Conservation (phyloP, 306 rosid genomes). For the Malus fusca region DNA sequence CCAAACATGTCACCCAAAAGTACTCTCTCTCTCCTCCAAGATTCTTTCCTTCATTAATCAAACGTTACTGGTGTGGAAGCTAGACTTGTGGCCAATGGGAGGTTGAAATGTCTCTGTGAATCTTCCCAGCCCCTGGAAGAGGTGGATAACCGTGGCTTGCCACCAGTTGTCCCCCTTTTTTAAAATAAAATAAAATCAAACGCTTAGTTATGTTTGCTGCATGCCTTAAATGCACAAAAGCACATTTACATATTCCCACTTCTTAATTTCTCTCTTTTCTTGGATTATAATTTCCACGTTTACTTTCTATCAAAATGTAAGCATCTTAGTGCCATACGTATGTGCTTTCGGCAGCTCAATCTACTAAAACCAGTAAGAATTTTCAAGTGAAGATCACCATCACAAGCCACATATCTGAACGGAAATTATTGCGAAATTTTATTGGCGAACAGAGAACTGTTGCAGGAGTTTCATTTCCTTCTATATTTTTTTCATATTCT, state of each 20-base stretch:
- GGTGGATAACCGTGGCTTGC: too few relatives aligned
- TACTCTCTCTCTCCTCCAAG: conserved; percentile 8
- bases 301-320: not conserved
- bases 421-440: too few relatives aligned
- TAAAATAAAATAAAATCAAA: not conserved
- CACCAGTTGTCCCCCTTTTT: too few relatives aligned
- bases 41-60: conserved; percentile 14
- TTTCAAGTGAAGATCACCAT: not conserved
- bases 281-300: not conserved
- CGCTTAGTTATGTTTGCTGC: not conserved
- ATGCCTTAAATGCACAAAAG: not conserved
- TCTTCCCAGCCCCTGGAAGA: accelerated
- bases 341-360: not conserved
- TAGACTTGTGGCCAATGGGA: too few relatives aligned
- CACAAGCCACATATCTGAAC: not conserved
- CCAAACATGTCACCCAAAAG: conserved; percentile 7
- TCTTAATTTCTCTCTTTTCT: not conserved
- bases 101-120: too few relatives aligned
- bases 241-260: not conserved
- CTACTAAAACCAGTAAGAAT: not conserved
- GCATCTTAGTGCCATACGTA: not conserved
- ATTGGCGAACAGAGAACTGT: too few relatives aligned
- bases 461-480: too few relatives aligned
- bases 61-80: not conserved
- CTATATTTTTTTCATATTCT: too few relatives aligned